phyloP scores from a whole-genome alignment of 192 early-diverging fungal genomes.

The Podila verticillata region DNA sequence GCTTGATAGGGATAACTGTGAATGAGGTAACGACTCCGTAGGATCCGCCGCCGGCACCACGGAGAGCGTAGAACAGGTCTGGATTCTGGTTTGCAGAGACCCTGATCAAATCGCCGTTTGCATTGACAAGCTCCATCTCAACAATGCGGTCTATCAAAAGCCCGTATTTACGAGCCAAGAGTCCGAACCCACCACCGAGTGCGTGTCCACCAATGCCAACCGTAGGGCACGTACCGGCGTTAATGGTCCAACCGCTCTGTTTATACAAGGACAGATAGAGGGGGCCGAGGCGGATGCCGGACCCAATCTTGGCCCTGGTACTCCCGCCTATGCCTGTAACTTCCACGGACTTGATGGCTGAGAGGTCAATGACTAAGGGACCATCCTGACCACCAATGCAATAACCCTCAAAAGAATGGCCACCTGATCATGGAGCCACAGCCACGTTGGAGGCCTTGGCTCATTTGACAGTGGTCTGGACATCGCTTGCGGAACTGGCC shows the following conservation, averaged over 20 bases:
- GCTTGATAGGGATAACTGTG: constrained; percentile 31
- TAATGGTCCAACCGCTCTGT: constrained; percentile 50
- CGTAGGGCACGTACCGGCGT: constrained; percentile 64
- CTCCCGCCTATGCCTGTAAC: no score
- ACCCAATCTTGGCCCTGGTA: constrained; percentile 42
- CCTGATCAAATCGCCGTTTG: constrained; percentile 54
- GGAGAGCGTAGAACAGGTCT: constrained; percentile 70
- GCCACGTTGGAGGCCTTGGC: constrained; percentile 26
- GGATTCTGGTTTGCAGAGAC: constrained; percentile 44
- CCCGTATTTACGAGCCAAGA: constrained; percentile 59
- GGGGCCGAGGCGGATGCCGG: constrained; percentile 62
- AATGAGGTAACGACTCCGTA: constrained; percentile 57
- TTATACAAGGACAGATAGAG: constrained; percentile 52
- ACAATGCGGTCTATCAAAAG: constrained; percentile 60
- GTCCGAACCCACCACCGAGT: constrained; percentile 66
- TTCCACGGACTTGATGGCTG: no score
- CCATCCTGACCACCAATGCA: constrained; percentile 55
- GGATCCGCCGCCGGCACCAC: constrained; percentile 65
- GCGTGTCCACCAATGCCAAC: constrained; percentile 69
- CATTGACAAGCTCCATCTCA: constrained; percentile 54
- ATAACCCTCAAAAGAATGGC: constrained; percentile 68
- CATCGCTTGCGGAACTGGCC: constrained; percentile 15
- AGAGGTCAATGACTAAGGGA: constrained; percentile 62
- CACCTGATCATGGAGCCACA: constrained; percentile 57
- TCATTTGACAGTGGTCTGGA: constrained; percentile 49